Evolutionary conservation across 805 yeast genomes (phyloP), one percentile per base, ranked within the genome.

Genomic region (Metschnikowia sp.): DNA sequence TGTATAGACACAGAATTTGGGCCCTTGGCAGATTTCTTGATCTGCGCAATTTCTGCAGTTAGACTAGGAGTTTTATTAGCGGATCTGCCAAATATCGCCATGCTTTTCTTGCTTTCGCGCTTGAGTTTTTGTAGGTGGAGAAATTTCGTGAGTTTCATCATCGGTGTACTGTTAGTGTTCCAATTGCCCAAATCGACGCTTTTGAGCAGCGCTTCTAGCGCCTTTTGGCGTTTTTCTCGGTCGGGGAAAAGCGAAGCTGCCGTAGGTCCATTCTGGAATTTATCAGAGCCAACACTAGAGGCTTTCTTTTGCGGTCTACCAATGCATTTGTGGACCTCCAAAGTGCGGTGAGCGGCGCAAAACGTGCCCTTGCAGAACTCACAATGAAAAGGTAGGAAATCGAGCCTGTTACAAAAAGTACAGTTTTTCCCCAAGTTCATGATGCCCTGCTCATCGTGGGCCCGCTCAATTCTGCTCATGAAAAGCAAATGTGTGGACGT

Each of bases 361-460:
- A 61, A 82, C 2, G 70, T 63, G 22, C 58, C 53, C 10, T 70
- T 57, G 56, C 83, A 78, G 43, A 68, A 70, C 37, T 74, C 76
- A 58, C 87, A 82, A 13, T 61, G 62, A 57, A 73, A 82, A 13
- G 87, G 87, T 29, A 82, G 64, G 52, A 82, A 82, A 58, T 82
- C 87, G 7, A 81, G 64, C 50, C 68, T 70, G 39, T 73, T 66
- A 58, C 87, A 82, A 13, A 72, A 64, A 28, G 61, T 55, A 60
- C 87, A 82, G 55, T 80, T 79, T 48, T 74, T 62, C n/a, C 87
- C 87, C 6, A 82, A 73, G 40, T 82, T 77, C 61, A 82, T 65
- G 52, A 81, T 61, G 8, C 74, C 71, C 43, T 63, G 65, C 42
- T 63, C 61, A 36, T 60, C 50, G 42, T 45, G 30, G 55, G 57